A percentile compares a stretch with the other conserved stretches of the same genome.
Evolutionary conservation across 495 filamentous ascomycete species (phyloP).

Genomic region (Clohesyomyces aquaticus): DNA sequence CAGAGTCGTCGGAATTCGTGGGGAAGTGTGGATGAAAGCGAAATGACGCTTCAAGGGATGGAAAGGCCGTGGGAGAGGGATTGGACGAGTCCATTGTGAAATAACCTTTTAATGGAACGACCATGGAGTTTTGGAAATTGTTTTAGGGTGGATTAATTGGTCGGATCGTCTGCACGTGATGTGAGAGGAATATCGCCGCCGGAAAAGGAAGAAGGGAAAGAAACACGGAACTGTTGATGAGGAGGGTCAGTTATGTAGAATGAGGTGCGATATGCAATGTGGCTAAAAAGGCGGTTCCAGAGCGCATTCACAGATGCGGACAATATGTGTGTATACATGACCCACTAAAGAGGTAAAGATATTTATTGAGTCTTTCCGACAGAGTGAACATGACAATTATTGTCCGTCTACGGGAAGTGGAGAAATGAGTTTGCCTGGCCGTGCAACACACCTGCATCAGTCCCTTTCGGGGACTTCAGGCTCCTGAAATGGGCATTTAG

Average conservation of each 20-base stretch:
- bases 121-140: not conserved
- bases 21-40: constrained; percentile 11
- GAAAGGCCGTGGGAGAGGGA: not conserved
- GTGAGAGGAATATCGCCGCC: not conserved
- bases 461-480: too few species aligned
- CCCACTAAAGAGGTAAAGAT: not conserved
- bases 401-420: too few species aligned
- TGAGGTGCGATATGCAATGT: not conserved
- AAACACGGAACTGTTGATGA: not conserved
- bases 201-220: not conserved
- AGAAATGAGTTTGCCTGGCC: too few species aligned
- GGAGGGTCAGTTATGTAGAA: not conserved
- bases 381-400: too few species aligned
- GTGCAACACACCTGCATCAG: too few species aligned
- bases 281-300: not conserved
- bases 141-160: not conserved
- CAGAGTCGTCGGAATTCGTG: not conserved
- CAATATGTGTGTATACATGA: not conserved
- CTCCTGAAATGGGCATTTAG: too few species aligned
- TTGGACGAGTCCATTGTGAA: not conserved
- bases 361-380: not conserved
- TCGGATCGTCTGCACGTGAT: not conserved
- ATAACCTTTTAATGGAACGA: not conserved
- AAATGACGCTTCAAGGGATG: constrained; percentile 1
- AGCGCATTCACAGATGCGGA: not conserved